phyloP scores from a whole-genome alignment of 1,284 basidiomycete genomes.

The Wallemia mellicola region DNA sequence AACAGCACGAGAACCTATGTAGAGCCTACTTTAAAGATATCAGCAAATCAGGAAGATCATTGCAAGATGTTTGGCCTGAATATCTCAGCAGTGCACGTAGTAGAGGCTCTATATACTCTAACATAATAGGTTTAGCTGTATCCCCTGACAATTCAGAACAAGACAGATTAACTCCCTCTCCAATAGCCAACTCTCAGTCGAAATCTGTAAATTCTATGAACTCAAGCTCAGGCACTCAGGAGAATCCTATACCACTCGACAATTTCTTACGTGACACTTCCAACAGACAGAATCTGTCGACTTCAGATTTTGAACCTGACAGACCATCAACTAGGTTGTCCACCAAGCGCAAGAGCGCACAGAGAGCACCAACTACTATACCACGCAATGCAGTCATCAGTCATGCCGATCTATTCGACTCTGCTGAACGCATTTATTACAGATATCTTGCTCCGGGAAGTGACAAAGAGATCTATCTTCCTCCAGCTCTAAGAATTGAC shows the following conservation, averaged over 20 bases:
- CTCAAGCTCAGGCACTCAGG: neutral
- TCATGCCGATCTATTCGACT: conserved; percentile 59
- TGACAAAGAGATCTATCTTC: conserved; percentile 70
- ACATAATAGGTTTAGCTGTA: conserved; percentile 37
- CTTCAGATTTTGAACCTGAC: neutral
- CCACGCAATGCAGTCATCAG: conserved; percentile 68
- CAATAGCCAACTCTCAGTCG: conserved; percentile 1
- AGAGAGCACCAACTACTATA: conserved; percentile 18
- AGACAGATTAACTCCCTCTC: conserved; percentile 4
- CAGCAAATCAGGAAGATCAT: conserved; percentile 61
- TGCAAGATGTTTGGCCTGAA: conserved; percentile 90
- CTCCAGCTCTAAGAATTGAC: conserved; percentile 50
- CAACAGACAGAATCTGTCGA: neutral
- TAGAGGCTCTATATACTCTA: conserved; percentile 31
- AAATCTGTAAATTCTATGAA: neutral
- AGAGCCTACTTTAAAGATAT: conserved; percentile 96
- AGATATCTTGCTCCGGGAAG: conserved; percentile 43
- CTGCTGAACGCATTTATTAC: conserved; percentile 80
- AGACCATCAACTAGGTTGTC: neutral
- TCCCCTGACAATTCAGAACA: conserved; percentile 15
- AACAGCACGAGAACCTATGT: conserved; percentile 95
- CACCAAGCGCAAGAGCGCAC: neutral
- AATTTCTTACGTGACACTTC: conserved; percentile 2
- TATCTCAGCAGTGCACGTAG: conserved; percentile 59
- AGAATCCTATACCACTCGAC: neutral